Evolutionary conservation across 176 grass and related monocot genomes (phyloP).

Genomic region (Oropetium thomaeum): DNA sequence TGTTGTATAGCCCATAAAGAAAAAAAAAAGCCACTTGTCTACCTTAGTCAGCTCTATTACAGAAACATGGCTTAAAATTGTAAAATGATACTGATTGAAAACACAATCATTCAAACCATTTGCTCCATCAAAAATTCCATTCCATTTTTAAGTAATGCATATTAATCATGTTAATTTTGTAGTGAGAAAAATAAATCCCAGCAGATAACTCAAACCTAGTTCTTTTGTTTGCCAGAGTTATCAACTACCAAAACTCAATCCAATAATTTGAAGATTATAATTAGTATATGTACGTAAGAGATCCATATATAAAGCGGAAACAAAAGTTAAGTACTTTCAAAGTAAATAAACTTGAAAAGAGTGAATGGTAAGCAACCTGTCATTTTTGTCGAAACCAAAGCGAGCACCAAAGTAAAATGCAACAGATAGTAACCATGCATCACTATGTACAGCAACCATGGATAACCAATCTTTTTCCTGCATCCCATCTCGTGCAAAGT

Average conservation of each 20-base stretch:
- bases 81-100: neutral
- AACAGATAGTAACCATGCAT: constrained; percentile 90
- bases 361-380: constrained; percentile 57
- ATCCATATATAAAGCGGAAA: neutral
- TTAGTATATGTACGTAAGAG: neutral
- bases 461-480: constrained; percentile 97
- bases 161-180: neutral
- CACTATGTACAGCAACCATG: constrained; percentile 92
- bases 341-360: constrained; percentile 1
- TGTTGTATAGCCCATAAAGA: no score
- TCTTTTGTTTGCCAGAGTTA: neutral
- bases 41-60: neutral
- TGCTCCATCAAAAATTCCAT: neutral
- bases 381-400: constrained; percentile 86
- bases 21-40: neutral
- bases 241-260: neutral
- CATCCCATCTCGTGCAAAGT: constrained; percentile 97
- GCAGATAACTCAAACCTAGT: neutral
- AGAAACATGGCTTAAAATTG: neutral
- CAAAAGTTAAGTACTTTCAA: neutral
- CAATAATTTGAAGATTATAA: neutral
- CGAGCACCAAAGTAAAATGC: constrained; percentile 96
- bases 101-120: neutral
- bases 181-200: neutral
- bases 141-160: neutral